Evolutionary conservation across 73 alveolate species (phyloP).

Genomic region (Diophrys sp.): DNA sequence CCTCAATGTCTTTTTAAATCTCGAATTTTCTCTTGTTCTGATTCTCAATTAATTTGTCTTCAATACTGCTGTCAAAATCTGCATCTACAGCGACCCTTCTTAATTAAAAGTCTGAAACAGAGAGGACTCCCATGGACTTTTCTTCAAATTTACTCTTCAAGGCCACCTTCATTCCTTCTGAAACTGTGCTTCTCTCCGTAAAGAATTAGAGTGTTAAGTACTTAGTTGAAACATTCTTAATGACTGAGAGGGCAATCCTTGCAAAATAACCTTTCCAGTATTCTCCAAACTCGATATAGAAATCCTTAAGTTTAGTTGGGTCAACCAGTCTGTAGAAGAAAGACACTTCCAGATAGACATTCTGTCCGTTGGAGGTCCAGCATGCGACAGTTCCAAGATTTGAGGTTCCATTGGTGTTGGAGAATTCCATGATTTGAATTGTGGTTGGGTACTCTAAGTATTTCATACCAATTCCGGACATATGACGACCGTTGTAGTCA

Average conservation of each 20-base stretch:
- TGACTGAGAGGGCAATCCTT: not conserved
- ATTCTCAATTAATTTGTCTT: not conserved
- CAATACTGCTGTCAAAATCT: slow-evolving; percentile 8
- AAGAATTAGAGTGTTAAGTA: not conserved
- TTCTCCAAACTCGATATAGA: slow-evolving; percentile 2
- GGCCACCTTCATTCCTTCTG: not conserved
- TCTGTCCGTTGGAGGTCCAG: slow-evolving; percentile 13
- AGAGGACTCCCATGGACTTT: slow-evolving; percentile 1
- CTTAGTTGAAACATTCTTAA: slow-evolving; percentile 1
- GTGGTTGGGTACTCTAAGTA: not conserved
- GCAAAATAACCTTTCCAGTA: not conserved
- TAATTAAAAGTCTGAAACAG: not conserved
- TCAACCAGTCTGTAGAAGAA: slow-evolving; percentile 6
- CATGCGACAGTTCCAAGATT: slow-evolving; percentile 3
- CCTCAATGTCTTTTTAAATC: not conserved
- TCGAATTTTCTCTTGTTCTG: not conserved
- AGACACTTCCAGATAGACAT: slow-evolving; percentile 2
- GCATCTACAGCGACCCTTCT: slow-evolving; percentile 2
- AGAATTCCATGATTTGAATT: not conserved
- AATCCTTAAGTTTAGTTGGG: not conserved
- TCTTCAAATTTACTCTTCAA: not conserved
- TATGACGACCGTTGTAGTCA: slow-evolving; percentile 2
- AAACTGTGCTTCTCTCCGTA: not conserved
- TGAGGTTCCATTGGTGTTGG: not conserved
- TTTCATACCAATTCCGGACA: slow-evolving; percentile 11